Evolutionary conservation across 75 land plant genomes (phyloP).

Genomic region (Picea sitchensis): DNA sequence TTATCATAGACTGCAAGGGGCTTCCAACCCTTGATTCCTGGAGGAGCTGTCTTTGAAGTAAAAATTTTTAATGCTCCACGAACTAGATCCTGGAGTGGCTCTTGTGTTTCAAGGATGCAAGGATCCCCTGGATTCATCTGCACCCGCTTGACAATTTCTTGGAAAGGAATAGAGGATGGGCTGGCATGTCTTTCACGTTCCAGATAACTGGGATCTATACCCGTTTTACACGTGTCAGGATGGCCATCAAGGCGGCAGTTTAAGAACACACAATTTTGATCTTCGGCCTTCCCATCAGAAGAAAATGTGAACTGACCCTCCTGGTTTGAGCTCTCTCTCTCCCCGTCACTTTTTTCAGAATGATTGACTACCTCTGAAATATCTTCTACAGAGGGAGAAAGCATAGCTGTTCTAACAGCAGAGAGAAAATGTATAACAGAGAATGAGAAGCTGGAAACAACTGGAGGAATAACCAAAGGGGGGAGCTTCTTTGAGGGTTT

Average conservation of each 20-base stretch:
- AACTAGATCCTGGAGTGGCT: slow-evolving; percentile 87
- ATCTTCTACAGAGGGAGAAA: slow-evolving; percentile 54
- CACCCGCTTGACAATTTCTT: slow-evolving; percentile 76
- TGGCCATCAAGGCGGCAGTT: background rate
- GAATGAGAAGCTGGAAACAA: slow-evolving; percentile 88
- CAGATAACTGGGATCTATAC: slow-evolving; percentile 9
- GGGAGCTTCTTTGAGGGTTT: slow-evolving; percentile 54
- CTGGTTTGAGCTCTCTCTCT: slow-evolving; percentile 23
- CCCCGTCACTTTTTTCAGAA: slow-evolving; percentile 24
- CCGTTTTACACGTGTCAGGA: background rate
- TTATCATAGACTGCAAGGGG: slow-evolving; percentile 71
- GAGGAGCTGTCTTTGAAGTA: slow-evolving; percentile 77
- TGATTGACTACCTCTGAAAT: slow-evolving; percentile 25
- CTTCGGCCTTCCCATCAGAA: slow-evolving; percentile 12
- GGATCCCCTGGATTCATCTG: slow-evolving; percentile 86
- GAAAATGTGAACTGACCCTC: slow-evolving; percentile 20
- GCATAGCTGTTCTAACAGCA: slow-evolving; percentile 76
- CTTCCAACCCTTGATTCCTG: slow-evolving; percentile 96
- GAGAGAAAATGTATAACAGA: slow-evolving; percentile 88
- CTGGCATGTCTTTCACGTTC: slow-evolving; percentile 24
- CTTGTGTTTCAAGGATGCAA: slow-evolving; percentile 82
- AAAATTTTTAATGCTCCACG: slow-evolving; percentile 87
- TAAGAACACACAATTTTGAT: slow-evolving; percentile 12
- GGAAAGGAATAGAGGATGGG: slow-evolving; percentile 62
- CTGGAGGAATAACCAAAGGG: slow-evolving; percentile 60